phyloP scores from a whole-genome alignment of 169 alveolate species.

The Ichthyophthirius multifiliis region DNA sequence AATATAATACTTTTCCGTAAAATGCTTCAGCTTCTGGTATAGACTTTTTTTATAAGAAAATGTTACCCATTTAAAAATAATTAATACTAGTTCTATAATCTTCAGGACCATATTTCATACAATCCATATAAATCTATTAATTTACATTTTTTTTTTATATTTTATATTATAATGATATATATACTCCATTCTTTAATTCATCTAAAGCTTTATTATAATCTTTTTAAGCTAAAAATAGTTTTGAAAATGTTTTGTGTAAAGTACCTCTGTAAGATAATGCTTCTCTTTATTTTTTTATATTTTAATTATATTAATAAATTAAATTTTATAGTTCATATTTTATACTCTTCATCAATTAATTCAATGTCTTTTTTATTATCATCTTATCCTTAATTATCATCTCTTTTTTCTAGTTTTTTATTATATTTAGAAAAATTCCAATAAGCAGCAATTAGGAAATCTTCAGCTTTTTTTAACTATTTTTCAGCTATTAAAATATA shows the following conservation, averaged over 20 bases:
- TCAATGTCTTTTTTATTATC: conserved; percentile 24
- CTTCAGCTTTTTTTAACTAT: conserved; percentile 68
- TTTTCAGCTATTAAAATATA: conserved; percentile 30
- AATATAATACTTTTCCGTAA: conserved; percentile 44
- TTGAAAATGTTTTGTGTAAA: conserved; percentile 65
- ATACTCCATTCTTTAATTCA: conserved; percentile 52
- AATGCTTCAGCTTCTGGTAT: conserved; percentile 34
- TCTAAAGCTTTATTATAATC: conserved; percentile 58
- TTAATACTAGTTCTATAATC: conserved; percentile 53
- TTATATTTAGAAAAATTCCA: conserved; percentile 59
- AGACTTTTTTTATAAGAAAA: conserved; percentile 32
- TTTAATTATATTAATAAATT: neutral
- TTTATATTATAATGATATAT: neutral
- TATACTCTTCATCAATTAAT: conserved; percentile 35
- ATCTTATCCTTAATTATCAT: conserved; percentile 34
- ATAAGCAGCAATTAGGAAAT: conserved; percentile 62
- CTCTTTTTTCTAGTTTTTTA: conserved; percentile 51
- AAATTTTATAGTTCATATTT: too few species aligned
- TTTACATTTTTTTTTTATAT: neutral
- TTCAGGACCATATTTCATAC: conserved; percentile 62
- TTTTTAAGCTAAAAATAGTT: conserved; percentile 56
- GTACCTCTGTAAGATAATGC: conserved; percentile 45
- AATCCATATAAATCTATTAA: conserved; percentile 50
- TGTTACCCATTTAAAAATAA: conserved; percentile 64
- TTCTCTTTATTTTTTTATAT: conserved; percentile 14